Base-by-base conservation (phyloP, 441 rosid species). In the Isatis lusitanica region DNA sequence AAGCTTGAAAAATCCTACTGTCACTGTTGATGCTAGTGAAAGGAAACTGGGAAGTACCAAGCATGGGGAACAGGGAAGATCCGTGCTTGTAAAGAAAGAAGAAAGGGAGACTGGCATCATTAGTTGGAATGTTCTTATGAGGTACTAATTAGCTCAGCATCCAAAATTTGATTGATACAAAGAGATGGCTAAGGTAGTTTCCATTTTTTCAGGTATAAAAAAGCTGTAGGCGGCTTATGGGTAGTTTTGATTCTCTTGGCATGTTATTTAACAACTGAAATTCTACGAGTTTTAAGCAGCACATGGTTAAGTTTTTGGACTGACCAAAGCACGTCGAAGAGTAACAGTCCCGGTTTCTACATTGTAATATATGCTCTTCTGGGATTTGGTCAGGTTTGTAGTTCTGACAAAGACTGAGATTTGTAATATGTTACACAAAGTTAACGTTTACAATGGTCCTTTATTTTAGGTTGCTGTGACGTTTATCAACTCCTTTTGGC, bases 271-370 rank as follows among this genome's bases (percentile, higher is more conserved):
- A 80, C 77, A 24, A 90, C 96, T n/a, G 97, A 96, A 87, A 83
- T 79, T 80, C 89, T 96, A 69, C 88, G 97, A 82, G 80, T 93
- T 80, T 87, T 83, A 15, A 90, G 98, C 63, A 93, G 99, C 85
- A 78, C 85, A 4, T 96, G 99, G 99, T 80, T 96, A 81, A 88
- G 97, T 84, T 64, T 83, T 67, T 96, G 99, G 99, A 89, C 97
- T 12, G 83, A 87, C 76, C 94, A 84, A 81, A 89, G 91, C 83
- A 84, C 86, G 51, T 84, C 89, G 10, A 69, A 66, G 75, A 80
- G 74, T 42, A 88, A 86, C 71, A 85, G 73, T 44, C 91, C 92
- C 15, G 83, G 81, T 68, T 84, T 67, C 77, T 96, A 82, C 78
- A 87, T 91, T 73, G n/a, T 83, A 56, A 47, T 90, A 72, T 96